Percentiles rank a stretch among this genome's conserved stretches.
phyloP scores from a whole-genome alignment of 805 yeast species.

The Grigorovia transvaalensis region DNA sequence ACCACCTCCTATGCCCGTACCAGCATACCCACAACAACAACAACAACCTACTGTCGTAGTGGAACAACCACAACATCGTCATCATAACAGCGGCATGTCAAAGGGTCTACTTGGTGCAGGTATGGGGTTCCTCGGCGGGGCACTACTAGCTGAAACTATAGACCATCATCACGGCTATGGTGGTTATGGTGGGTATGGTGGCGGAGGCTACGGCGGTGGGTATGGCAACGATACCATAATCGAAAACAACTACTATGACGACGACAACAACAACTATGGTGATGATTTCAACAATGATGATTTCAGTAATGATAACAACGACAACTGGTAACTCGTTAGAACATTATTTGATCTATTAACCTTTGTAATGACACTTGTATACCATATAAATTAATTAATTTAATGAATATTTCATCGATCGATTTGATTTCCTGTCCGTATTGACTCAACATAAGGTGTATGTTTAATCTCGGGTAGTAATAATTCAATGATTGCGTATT shows the following conservation, averaged over 20 bases:
- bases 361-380: constrained; percentile 11
- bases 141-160: constrained; percentile 39
- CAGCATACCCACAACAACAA: constrained; percentile 8
- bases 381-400: constrained; percentile 19
- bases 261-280: constrained; percentile 11
- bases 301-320: not conserved
- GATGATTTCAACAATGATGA: constrained; percentile 17
- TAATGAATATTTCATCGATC: constrained; percentile 7
- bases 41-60: constrained; percentile 14
- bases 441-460: not conserved
- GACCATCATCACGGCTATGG: constrained; percentile 27
- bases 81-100: constrained; percentile 26
- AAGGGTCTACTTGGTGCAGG: constrained; percentile 41
- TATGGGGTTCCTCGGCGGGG: constrained; percentile 55
- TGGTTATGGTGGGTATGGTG: constrained; percentile 23
- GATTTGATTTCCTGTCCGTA: not conserved
- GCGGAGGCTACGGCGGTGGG: too few species aligned
- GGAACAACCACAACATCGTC: constrained; percentile 11
- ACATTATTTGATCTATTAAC: not conserved
- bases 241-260: not conserved
- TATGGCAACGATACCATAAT: constrained; percentile 4
- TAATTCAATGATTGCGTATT: not conserved
- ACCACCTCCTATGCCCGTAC: constrained; percentile 9
- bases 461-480: constrained; percentile 2
- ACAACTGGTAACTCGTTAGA: not conserved